Evolutionary conservation across 345 rosid species (phyloP), one percentile per base, ranked within the genome.

Genomic region (Capsella bursapastoris): DNA sequence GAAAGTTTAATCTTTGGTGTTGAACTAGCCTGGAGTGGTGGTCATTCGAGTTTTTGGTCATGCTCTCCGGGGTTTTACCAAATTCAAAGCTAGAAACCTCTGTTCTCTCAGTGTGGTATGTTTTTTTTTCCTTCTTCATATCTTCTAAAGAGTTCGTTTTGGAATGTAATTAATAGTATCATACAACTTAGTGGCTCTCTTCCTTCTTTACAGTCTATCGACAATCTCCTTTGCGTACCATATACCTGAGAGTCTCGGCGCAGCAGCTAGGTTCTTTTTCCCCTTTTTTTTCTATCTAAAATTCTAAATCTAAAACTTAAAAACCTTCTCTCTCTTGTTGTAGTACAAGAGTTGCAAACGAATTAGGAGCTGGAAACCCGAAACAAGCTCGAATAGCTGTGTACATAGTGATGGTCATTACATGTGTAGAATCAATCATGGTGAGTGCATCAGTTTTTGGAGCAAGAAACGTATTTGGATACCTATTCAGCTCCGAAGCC

Each of bases 61-160:
- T 94, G 84, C 84, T 94, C 40, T 94, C 96, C 13, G 97, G 99
- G 8, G 60, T 89, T 15, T 64, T 91, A 29, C 95, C 96, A 5
- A 91, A 90, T 76, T 93, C 96, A 0, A 68, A 83, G 87, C 97
- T 94, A 53, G 97, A 90, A 82, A 84, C 97, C 77, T 91, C 98
- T 8, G 95, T 90, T 68, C 84, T 90, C 8, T 91, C 98, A 10
- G 84, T 91, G 2, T 90, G 97, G 97, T 91, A 85, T 71, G 87
- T 69, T 6, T 34, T 34, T 70, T 11, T 50, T 34, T 6, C 37
- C 25, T 22, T 22, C 25, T 22, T 22, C 25, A 22, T 27, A n/a
- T 50, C 50, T 40, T 48, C 1, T 25, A 29, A 43, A 40, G 41
- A 40, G 28, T 43, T 43, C 3, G 2, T 29, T 13, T 22, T 8